Evolutionary conservation across 73 alveolate species (phyloP), one percentile per base, ranked within the genome.

Genomic region (Uronychia setigera): DNA sequence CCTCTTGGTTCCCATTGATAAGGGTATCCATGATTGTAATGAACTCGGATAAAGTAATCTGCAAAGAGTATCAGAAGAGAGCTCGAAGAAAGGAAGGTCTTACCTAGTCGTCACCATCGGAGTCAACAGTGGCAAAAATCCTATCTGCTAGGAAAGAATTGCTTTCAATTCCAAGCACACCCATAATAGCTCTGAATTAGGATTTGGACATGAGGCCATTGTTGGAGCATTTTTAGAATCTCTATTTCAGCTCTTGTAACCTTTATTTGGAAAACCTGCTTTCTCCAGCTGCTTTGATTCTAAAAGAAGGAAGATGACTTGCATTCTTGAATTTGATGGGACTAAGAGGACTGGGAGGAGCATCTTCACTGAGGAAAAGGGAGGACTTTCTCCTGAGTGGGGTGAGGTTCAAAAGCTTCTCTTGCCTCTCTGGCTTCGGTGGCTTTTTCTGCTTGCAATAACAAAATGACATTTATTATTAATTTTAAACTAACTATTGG

Each of bases 1-100:
- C 93, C 34, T 87, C 93, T 28, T 80, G 83, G 29, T 32, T 79
- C 33, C 93, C 93, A 30, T 80, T 80, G 0, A 80, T 80, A 26
- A 80, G 78, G 32, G 85, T 80, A 34, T 87, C 93, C 89, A 87
- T 80, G 27, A 87, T 87, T 9, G 88, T 87, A 25, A 86, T 80
- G 60, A 80, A 87, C 76, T 87, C 67, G 26, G 57, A 77, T 31
- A 87, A 87, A 26, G 84, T 35, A 9, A 87, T 87, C 34, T 27
- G 67, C 46, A 19, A 46, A 19, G n/a, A 19, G 5, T 11, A 46
- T 11, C 19, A 11, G 67, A 46, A 19, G 67, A 11, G 5, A 46
- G 67, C n/a, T n/a, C n/a, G n/a, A n/a, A n/a, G n/a, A n/a, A n/a
- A n/a, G n/a, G n/a, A n/a, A n/a, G n/a, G n/a, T n/a, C n/a, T n/a